phyloP scores from a whole-genome alignment of 2,329 filamentous ascomycete species.

The Thelonectria olida region DNA sequence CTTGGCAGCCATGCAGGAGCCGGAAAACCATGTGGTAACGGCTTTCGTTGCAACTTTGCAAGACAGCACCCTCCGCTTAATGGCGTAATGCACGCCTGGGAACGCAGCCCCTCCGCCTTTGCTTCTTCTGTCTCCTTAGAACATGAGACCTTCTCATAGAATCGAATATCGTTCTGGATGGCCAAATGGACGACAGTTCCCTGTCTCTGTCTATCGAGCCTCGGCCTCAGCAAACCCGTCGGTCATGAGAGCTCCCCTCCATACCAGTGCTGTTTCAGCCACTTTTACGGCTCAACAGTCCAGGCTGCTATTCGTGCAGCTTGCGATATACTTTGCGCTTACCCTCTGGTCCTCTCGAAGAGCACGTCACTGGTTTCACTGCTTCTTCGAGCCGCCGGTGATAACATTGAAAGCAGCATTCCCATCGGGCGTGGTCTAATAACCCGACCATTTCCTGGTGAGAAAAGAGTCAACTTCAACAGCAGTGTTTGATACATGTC shows the following conservation, averaged over 20 bases:
- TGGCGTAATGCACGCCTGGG: slow-evolving; percentile 13
- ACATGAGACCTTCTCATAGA: slow-evolving; percentile 5
- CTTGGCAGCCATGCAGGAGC: slow-evolving; percentile 17
- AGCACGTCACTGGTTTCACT: slow-evolving; percentile 19
- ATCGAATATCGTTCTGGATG: slow-evolving; percentile 1
- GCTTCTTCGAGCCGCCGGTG: neutral
- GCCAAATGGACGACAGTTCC: slow-evolving; percentile 4
- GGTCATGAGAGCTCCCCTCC: slow-evolving; percentile 27
- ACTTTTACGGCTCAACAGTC: slow-evolving; percentile 6
- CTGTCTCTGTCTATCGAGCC: slow-evolving; percentile 16
- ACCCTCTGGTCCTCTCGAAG: neutral
- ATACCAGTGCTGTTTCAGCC: slow-evolving; percentile 40
- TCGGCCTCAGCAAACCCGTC: slow-evolving; percentile 12
- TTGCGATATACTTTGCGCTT: neutral
- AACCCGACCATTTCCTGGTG: no score
- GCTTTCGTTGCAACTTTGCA: slow-evolving; percentile 5
- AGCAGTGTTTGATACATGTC: neutral
- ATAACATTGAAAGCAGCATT: no score
- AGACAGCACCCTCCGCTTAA: slow-evolving; percentile 6
- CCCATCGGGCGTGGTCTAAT: no score
- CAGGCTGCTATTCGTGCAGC: neutral
- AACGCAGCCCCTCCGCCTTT: neutral
- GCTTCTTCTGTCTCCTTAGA: neutral
- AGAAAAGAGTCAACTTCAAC: no score
- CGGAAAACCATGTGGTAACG: slow-evolving; percentile 21